These are phyloP conservation scores for Apophysomyces variabilis DNA, from an alignment of 371 early-diverging fungal species.

Conservation along the genomic window DNA sequence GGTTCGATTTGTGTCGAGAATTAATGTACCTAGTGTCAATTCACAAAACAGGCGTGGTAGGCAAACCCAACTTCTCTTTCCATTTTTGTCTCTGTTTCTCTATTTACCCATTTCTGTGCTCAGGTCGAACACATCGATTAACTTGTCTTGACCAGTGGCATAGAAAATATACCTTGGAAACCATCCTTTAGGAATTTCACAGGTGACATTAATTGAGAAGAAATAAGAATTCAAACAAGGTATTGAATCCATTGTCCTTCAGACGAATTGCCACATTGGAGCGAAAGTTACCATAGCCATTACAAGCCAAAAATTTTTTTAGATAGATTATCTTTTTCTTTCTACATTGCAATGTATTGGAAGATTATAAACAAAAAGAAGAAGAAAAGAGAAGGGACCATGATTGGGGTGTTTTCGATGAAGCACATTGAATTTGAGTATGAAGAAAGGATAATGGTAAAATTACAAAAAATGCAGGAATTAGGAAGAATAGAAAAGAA, in stretches of 20 bases:
- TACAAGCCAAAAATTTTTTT: constrained; percentile 84
- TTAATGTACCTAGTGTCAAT: constrained; percentile 93
- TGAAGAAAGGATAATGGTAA: neutral
- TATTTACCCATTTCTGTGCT: too few species aligned
- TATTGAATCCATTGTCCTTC: constrained; percentile 6
- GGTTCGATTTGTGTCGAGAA: constrained; percentile 79
- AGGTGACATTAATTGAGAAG: constrained; percentile 50
- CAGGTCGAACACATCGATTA: constrained; percentile 75
- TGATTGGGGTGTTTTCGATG: neutral
- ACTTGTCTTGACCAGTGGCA: constrained; percentile 83
- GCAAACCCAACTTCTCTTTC: neutral
- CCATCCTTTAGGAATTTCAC: constrained; percentile 84
- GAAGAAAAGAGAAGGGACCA: neutral
- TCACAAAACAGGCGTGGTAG: constrained; percentile 78
- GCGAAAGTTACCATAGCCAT: constrained; percentile 88
- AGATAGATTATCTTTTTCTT: constrained; percentile 9
- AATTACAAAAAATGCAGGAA: constrained; percentile 4
- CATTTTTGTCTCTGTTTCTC: too few species aligned
- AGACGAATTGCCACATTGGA: constrained; percentile 87
- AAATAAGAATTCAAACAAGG: neutral
- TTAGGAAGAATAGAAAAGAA: too few species aligned
- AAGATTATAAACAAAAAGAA: constrained; percentile 10
- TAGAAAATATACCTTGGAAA: constrained; percentile 77
- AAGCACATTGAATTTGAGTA: neutral
- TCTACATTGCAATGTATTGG: neutral